A percentile compares a stretch with the other conserved stretches of the same genome.
phyloP scores from a whole-genome alignment of 2,329 filamentous ascomycete genomes.

The Zarea fungicola region DNA sequence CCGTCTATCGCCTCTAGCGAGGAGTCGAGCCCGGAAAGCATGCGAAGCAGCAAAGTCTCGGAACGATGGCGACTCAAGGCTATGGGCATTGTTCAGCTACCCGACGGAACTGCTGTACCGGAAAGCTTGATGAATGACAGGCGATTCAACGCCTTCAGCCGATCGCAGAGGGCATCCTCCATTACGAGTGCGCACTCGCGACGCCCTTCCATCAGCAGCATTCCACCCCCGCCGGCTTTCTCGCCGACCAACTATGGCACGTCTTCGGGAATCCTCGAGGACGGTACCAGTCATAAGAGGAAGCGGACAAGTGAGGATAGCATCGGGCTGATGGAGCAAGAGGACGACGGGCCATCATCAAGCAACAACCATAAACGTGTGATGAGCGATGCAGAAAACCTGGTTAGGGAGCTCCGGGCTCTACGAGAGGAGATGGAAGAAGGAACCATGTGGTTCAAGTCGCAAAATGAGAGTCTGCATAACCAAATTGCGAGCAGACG shows the following conservation, averaged over 20 bases:
- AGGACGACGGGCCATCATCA: constrained; percentile 13
- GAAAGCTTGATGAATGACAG: constrained; percentile 45
- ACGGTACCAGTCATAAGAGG: constrained; percentile 25
- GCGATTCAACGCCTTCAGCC: constrained; percentile 20
- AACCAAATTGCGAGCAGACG: constrained; percentile 30
- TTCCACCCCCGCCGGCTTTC: constrained; percentile 1
- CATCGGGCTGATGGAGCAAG: constrained; percentile 11
- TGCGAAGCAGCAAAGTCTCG: constrained; percentile 33
- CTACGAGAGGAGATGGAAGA: constrained; percentile 42
- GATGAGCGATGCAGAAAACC: constrained; percentile 36
- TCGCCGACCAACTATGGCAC: neutral
- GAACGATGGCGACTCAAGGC: constrained; percentile 43
- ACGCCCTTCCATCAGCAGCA: constrained; percentile 7
- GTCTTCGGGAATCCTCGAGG: constrained; percentile 13
- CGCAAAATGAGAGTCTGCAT: constrained; percentile 39
- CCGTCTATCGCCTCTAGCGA: constrained; percentile 29
- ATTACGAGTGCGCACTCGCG: neutral
- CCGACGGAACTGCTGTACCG: constrained; percentile 48
- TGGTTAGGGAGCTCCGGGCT: constrained; percentile 36
- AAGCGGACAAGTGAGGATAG: constrained; percentile 27
- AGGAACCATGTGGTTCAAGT: constrained; percentile 41
- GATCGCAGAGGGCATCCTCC: neutral
- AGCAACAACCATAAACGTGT: constrained; percentile 35
- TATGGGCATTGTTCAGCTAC: constrained; percentile 48
- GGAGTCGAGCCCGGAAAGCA: constrained; percentile 21